Percentiles rank a stretch among this genome's conserved stretches.
phyloP scores from a whole-genome alignment of 495 filamentous ascomycete genomes.

The Hypoxylon cercidicola region DNA sequence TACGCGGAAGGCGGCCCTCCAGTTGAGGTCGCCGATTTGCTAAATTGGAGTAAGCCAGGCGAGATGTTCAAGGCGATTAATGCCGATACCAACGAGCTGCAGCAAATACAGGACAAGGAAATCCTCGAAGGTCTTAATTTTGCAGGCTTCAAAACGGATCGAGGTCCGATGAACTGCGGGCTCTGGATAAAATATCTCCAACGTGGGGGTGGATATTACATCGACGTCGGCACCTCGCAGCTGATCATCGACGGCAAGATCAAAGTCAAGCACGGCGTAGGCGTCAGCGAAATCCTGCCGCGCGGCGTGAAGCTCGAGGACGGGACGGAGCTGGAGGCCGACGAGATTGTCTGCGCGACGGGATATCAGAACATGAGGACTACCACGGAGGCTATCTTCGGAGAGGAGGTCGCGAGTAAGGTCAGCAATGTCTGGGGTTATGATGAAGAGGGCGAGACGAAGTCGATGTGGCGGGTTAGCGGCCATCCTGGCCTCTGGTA shows the following conservation, averaged over 20 bases:
- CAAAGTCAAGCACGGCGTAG: slow-evolving; percentile 70
- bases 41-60: slow-evolving; percentile 64
- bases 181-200: slow-evolving; percentile 80
- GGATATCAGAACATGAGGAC: slow-evolving; percentile 85
- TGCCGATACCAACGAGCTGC: slow-evolving; percentile 59
- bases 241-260: slow-evolving; percentile 82
- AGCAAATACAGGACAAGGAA: slow-evolving; percentile 62
- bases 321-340: slow-evolving; percentile 73
- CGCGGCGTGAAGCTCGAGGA: slow-evolving; percentile 73
- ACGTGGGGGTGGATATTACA: slow-evolving; percentile 81
- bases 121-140: slow-evolving; percentile 68
- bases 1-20: slow-evolving; percentile 72
- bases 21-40: slow-evolving; percentile 71
- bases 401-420: slow-evolving; percentile 72
- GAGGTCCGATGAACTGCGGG: slow-evolving; percentile 71
- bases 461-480: slow-evolving; percentile 74
- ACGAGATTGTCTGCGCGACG: slow-evolving; percentile 85
- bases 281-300: slow-evolving; percentile 69
- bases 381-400: slow-evolving; percentile 70
- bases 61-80: slow-evolving; percentile 68
- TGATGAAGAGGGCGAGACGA: slow-evolving; percentile 79
- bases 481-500: slow-evolving; percentile 86
- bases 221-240: slow-evolving; percentile 79
- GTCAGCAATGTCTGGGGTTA: slow-evolving; percentile 81
- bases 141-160: slow-evolving; percentile 76